Conservation (phyloP, 1,139 yeast species). For the Debaryomyces robertsiae region DNA sequence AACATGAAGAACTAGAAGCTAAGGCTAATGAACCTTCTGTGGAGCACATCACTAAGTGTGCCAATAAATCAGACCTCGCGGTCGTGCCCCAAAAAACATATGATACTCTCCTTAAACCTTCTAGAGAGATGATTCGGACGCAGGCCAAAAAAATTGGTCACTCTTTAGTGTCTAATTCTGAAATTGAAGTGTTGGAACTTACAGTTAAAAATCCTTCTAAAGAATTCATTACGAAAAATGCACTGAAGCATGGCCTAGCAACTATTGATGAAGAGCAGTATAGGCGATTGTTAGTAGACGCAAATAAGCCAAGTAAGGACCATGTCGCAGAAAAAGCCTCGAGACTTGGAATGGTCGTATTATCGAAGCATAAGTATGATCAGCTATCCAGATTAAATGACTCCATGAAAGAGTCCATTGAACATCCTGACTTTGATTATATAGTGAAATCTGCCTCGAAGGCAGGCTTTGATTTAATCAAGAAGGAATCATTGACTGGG, state of each 20-base stretch:
- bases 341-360: slow-evolving; percentile 21
- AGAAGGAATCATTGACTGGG: not conserved
- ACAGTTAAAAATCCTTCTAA: slow-evolving; percentile 10
- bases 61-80: slow-evolving; percentile 33
- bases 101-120: slow-evolving; percentile 16
- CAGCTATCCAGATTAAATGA: slow-evolving; percentile 1
- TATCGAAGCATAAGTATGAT: slow-evolving; percentile 25
- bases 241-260: slow-evolving; percentile 7
- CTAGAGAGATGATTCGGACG: slow-evolving; percentile 10
- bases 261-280: slow-evolving; percentile 16
- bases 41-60: slow-evolving; percentile 37
- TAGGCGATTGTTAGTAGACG: slow-evolving; percentile 15
- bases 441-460: slow-evolving; percentile 15
- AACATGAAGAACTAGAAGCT: slow-evolving; percentile 23
- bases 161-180: slow-evolving; percentile 9
- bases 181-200: slow-evolving; percentile 11
- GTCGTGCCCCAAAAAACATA: slow-evolving; percentile 32
- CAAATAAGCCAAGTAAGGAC: slow-evolving; percentile 20
- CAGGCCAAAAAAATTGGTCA: slow-evolving; percentile 14
- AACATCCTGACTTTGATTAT: slow-evolving; percentile 26
- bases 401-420: slow-evolving; percentile 12
- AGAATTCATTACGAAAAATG: slow-evolving; percentile 8
- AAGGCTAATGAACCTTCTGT: slow-evolving; percentile 35
- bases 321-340: slow-evolving; percentile 18
- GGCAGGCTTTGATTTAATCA: slow-evolving; percentile 7